Evolutionary conservation across 1,139 yeast genomes (phyloP).

Genomic region (Yamadazyma sp.): DNA sequence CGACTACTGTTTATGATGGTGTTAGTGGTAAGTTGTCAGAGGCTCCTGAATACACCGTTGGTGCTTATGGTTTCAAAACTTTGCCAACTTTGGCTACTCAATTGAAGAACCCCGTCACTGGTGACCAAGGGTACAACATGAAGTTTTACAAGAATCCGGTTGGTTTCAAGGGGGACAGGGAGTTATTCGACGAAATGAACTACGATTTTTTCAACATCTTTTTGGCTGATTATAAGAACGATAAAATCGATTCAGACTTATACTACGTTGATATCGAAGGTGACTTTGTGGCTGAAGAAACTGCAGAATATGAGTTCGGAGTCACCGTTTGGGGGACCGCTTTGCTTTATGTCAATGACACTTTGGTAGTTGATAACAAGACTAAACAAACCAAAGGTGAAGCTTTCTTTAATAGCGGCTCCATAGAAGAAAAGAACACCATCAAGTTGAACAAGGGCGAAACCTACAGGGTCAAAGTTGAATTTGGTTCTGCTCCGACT

Average conservation of each 20-base stretch:
- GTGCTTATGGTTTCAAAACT: conserved; percentile 23
- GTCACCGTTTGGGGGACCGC: conserved; percentile 54
- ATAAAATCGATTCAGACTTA: conserved; percentile 20
- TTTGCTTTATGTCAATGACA: conserved; percentile 47
- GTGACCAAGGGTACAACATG: conserved; percentile 39
- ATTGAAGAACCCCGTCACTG: conserved; percentile 27
- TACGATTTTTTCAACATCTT: conserved; percentile 35
- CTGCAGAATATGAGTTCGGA: conserved; percentile 53
- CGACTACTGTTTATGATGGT: conserved; percentile 31
- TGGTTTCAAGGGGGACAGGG: conserved; percentile 14
- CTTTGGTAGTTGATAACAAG: conserved; percentile 56
- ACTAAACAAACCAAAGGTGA: conserved; percentile 50
- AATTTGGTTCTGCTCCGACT: conserved; percentile 55
- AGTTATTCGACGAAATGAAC: conserved; percentile 37
- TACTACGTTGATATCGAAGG: conserved; percentile 47
- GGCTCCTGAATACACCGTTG: conserved; percentile 20
- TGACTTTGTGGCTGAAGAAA: conserved; percentile 42
- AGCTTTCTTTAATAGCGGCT: conserved; percentile 46
- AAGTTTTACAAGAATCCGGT: conserved; percentile 34
- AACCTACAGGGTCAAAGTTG: conserved; percentile 43
- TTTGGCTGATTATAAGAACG: conserved; percentile 47
- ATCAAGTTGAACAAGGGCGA: conserved; percentile 39
- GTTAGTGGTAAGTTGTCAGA: conserved; percentile 22
- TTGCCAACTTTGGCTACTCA: conserved; percentile 29
- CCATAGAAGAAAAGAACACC: conserved; percentile 46